phyloP scores from a whole-genome alignment of 1,139 yeast species.

The Yamadazyma dendronema region DNA sequence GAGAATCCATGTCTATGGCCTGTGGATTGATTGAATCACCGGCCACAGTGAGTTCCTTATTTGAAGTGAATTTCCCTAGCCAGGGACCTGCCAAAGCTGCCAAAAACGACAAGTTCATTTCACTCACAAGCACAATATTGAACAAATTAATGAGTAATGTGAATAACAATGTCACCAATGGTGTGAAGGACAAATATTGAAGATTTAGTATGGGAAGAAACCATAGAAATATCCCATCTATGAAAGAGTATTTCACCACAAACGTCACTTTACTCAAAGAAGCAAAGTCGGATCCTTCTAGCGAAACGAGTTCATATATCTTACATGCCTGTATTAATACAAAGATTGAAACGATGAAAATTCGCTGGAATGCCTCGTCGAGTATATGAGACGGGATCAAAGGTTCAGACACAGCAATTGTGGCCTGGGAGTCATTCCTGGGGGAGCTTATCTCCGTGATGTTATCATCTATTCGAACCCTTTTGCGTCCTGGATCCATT shows the following conservation, averaged over 20 bases:
- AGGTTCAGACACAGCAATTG: too few species aligned
- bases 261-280: constrained; percentile 52
- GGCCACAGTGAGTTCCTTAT: constrained; percentile 65
- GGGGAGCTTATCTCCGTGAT: constrained; percentile 10
- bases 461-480: constrained; percentile 16
- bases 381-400: constrained; percentile 56
- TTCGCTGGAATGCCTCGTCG: constrained; percentile 82
- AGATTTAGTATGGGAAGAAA: constrained; percentile 69
- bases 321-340: constrained; percentile 78
- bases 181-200: constrained; percentile 64
- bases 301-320: constrained; percentile 60
- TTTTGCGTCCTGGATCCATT: constrained; percentile 10
- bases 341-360: constrained; percentile 64
- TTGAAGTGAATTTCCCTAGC: constrained; percentile 46
- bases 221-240: constrained; percentile 73
- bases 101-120: constrained; percentile 35
- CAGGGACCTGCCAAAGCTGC: constrained; percentile 34
- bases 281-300: constrained; percentile 12
- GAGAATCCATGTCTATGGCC: constrained; percentile 62
- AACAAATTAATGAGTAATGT: constrained; percentile 33
- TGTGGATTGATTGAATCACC: constrained; percentile 51
- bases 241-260: constrained; percentile 63
- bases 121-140: constrained; percentile 45
- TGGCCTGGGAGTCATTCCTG: too few species aligned
- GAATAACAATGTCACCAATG: constrained; percentile 49